A percentile compares a stretch with the other conserved stretches of the same genome.
phyloP scores from a whole-genome alignment of 441 rosid species.

The Corymbia calophylla region DNA sequence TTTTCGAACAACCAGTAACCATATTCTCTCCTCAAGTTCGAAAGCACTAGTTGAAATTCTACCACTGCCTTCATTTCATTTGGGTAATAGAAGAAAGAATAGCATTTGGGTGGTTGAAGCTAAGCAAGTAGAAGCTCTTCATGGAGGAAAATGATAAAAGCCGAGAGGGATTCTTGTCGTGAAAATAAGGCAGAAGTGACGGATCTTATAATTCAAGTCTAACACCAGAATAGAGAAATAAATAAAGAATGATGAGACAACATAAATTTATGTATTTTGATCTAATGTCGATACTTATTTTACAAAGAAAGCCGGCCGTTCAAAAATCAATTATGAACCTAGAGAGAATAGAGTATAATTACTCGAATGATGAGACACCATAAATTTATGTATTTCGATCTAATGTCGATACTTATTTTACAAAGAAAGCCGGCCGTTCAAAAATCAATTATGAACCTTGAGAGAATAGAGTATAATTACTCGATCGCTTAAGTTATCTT shows the following conservation, averaged over 20 bases:
- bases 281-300: neutral
- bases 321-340: no score
- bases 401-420: neutral
- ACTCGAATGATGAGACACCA: neutral
- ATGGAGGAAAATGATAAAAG: neutral
- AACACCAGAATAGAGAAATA: neutral
- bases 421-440: neutral
- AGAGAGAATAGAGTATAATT: neutral
- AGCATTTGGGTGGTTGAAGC: no score
- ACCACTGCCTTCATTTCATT: no score
- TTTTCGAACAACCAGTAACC: neutral
- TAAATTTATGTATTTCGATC: neutral
- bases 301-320: neutral
- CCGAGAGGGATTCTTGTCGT: neutral
- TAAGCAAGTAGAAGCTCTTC: no score
- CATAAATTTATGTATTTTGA: no score
- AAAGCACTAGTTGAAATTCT: neutral
- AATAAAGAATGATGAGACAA: neutral
- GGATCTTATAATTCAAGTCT: no score
- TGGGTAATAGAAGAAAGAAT: no score
- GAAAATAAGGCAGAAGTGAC: neutral
- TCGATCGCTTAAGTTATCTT: rapidly evolving
- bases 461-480: neutral
- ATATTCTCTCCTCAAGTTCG: no score
- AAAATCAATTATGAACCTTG: no score